These are phyloP conservation scores for Neofusicoccum cordaticola DNA, from an alignment of 2,329 filamentous ascomycete species.

Conservation along the genomic window DNA sequence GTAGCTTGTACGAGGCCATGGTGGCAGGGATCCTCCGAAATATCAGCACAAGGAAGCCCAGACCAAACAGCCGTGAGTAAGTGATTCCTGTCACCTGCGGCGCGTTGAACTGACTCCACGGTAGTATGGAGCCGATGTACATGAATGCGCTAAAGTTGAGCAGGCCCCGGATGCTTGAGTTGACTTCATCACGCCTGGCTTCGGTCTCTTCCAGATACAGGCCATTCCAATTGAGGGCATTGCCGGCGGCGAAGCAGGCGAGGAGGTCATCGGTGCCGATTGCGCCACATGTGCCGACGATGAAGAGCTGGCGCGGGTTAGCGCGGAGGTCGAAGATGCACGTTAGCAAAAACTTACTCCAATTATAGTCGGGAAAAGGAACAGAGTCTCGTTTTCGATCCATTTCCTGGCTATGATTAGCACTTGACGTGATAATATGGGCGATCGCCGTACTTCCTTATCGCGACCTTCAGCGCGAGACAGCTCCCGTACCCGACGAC, in stretches of 20 bases:
- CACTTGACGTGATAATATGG: no score
- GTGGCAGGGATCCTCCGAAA: constrained; percentile 59
- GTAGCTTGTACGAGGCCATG: constrained; percentile 53
- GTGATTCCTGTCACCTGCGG: constrained; percentile 55
- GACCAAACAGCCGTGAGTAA: constrained; percentile 47
- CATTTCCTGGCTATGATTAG: background rate
- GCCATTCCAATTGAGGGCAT: constrained; percentile 61
- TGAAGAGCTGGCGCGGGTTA: constrained; percentile 46
- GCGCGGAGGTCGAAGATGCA: background rate
- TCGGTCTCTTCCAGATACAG: constrained; percentile 57
- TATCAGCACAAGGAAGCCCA: constrained; percentile 53
- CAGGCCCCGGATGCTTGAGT: constrained; percentile 56
- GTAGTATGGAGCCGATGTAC: constrained; percentile 57
- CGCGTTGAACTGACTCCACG: constrained; percentile 55
- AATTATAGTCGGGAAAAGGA: background rate
- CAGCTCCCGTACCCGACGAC: constrained; percentile 51
- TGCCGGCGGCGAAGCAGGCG: constrained; percentile 60
- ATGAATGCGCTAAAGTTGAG: constrained; percentile 62
- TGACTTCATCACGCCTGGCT: constrained; percentile 59
- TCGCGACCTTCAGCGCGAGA: constrained; percentile 44
- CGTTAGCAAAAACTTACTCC: background rate
- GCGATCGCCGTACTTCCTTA: constrained; percentile 31
- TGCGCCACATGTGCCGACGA: constrained; percentile 56
- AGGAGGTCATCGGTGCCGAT: constrained; percentile 60
- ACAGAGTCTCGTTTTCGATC: background rate